Evolutionary conservation across 805 yeast species (phyloP).

Genomic region (Pichia scutulata): DNA sequence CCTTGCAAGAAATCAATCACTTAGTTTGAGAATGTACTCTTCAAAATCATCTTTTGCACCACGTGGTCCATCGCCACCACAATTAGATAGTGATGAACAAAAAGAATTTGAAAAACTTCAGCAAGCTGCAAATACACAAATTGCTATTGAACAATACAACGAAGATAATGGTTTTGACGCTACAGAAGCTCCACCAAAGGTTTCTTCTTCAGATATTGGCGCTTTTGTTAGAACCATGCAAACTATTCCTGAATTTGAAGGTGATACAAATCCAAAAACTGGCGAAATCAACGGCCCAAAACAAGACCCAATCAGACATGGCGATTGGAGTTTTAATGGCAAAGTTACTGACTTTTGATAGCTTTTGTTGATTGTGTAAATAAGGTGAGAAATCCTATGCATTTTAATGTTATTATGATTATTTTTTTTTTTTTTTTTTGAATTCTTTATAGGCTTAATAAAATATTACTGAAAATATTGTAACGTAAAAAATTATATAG

Average conservation of each 20-base stretch:
- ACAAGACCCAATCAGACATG: conserved; percentile 81
- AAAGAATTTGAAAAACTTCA: conserved; percentile 88
- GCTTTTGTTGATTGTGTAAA: neutral
- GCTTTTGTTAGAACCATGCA: conserved; percentile 58
- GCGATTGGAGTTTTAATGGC: conserved; percentile 93
- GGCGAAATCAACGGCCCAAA: conserved; percentile 98
- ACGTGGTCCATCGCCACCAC: conserved; percentile 50
- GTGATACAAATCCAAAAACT: conserved; percentile 84
- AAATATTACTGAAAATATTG: neutral
- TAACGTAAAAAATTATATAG: neutral
- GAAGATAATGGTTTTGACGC: conserved; percentile 21
- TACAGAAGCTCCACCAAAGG: conserved; percentile 28
- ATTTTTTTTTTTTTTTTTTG: neutral
- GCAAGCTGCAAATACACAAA: conserved; percentile 69
- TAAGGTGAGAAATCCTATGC: neutral
- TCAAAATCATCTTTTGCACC: conserved; percentile 12
- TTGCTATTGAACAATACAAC: conserved; percentile 70
- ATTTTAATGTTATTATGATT: neutral
- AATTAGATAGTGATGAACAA: conserved; percentile 71
- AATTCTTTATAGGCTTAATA: neutral
- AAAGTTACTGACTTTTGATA: conserved; percentile 84
- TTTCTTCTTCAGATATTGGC: conserved; percentile 41
- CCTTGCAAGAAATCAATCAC: neutral
- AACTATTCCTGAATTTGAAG: conserved; percentile 92
- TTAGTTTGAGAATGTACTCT: conserved; percentile 6